phyloP scores from a whole-genome alignment of 176 grass and related monocot species.

The Typha latifolia region DNA sequence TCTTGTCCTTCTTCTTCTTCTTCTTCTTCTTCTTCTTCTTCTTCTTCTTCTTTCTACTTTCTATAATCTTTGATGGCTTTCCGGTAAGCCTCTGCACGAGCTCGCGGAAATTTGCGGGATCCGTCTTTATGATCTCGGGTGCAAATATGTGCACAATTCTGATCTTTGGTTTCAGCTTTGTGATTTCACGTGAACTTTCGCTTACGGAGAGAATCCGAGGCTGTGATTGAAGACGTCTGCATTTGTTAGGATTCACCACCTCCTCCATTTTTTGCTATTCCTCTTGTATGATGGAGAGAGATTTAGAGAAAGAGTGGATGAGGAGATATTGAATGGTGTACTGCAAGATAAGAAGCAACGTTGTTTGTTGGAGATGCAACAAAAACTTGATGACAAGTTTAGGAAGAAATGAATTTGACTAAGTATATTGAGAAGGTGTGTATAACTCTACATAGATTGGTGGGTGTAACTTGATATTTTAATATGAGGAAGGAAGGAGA shows the following conservation, averaged over 20 bases:
- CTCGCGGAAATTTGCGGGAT: conserved; percentile 15
- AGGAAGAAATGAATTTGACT: too few species aligned
- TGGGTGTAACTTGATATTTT: too few species aligned
- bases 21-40: background rate
- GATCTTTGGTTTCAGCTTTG: conserved; percentile 5
- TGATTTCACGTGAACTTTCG: background rate
- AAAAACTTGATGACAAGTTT: too few species aligned
- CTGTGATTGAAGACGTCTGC: background rate
- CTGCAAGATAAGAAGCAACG: too few species aligned
- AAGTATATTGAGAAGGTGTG: too few species aligned
- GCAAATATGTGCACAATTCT: conserved; percentile 17
- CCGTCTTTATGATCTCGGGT: conserved; percentile 13
- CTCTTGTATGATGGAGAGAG: background rate
- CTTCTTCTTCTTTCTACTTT: background rate
- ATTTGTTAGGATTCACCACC: background rate
- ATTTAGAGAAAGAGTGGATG: background rate
- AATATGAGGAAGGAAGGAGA: too few species aligned
- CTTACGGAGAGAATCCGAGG: background rate
- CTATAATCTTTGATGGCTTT: background rate
- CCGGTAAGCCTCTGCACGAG: conserved; percentile 20
- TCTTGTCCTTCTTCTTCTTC: too few species aligned
- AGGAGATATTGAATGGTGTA: background rate
- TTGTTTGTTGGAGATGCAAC: too few species aligned
- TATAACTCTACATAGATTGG: too few species aligned
- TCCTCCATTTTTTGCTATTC: background rate